Base-by-base conservation (phyloP, 257 asterid species). In the Scutellaria galericulata region DNA sequence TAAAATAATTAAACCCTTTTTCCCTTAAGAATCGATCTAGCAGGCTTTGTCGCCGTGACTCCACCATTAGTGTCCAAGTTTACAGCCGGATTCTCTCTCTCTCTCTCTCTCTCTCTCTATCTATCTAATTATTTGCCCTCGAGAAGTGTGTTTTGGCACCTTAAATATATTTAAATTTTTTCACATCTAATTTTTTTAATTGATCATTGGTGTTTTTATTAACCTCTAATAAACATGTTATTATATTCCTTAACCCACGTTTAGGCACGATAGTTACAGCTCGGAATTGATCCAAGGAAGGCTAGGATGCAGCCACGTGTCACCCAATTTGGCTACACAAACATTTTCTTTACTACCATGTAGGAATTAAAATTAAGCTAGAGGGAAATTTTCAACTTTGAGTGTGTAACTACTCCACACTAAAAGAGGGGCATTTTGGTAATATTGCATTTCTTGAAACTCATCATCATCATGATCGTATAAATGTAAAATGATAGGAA, bases 181-280 rank as follows among this genome's bases (percentile, higher is more conserved):
- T 1, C 56, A 75, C 46, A 7, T 39, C 45, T 24, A 64, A 42
- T 14, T 57, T 61, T 60, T 24, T 47, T 54, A 75, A 66, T 77
- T 62, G 35, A 65, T 31, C 63, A 73, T 78, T 76, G 31, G 79
- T 74, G 81, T 80, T 71, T 70, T 39, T 61, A 66, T 55, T 56
- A 31, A 47, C 84, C 77, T 45, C 47, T 50, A 79, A 62, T 70
- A 50, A 73, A 76, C 98, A 90, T 83, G 98, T 83, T 87, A 88
- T 81, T 86, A 81, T 90, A 88, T 90, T 90, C 98, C 93, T 70
- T 77, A 81, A 83, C 85, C 90, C 98, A 93, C 95, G 97, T 92
- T 92, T 80, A 68, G 64, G 87, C 97, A 92, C 98, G 95, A 93
- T 73, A 86, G 68, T 79, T 86, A 93, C 98, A 93, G 96, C 96